Evolutionary conservation across 2,329 filamentous ascomycete genomes (phyloP), one percentile per base, ranked within the genome.

Genomic region (Pyrenochaeta sp.): DNA sequence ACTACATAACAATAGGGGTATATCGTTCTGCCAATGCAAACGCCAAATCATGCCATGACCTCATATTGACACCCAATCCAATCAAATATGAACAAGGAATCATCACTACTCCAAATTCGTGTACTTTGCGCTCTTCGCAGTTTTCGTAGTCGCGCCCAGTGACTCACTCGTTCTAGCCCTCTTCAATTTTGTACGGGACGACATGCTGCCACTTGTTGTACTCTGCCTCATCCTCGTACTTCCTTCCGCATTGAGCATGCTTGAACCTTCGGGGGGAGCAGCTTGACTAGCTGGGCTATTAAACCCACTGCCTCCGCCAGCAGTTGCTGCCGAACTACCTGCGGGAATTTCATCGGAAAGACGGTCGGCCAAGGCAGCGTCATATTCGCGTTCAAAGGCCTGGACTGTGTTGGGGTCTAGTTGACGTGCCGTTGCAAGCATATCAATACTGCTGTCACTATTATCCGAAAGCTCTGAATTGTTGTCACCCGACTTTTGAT

Each of bases 321-420:
- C 76, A 3, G 75, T 76, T 0, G 77, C 78, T 2, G 77, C 77
- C 8, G 72, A 76, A 36, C 74, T 77, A 9, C 77, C 77, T 1
- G 76, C 72, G 0, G 74, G 74, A 23, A 79, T 79, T 11, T 76
- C 74, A 22, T 78, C 74, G 0, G 74, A 74, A 0, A 79, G 60
- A 1, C 76, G 71, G 15, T 78, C 76, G 1, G 76, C 75, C 30
- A 77, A 61, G 8, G 72, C 66, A 4, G 73, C 69, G 30, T 79
- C 75, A 41, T 78, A 78, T 39, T 78, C 75, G 26, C 75, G 67
- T 52, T 78, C 77, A 14, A 65, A 67, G 3, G 57, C 62, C 11
- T 65, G 63, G 3, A 78, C 65, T 4, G 65, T 64, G 3, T 66
- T 70, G 1, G 76, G 76, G 28, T 77, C 74, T 5, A 72, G 52